phyloP scores from a whole-genome alignment of 73 alveolate genomes.

The Urostyla sp. region DNA sequence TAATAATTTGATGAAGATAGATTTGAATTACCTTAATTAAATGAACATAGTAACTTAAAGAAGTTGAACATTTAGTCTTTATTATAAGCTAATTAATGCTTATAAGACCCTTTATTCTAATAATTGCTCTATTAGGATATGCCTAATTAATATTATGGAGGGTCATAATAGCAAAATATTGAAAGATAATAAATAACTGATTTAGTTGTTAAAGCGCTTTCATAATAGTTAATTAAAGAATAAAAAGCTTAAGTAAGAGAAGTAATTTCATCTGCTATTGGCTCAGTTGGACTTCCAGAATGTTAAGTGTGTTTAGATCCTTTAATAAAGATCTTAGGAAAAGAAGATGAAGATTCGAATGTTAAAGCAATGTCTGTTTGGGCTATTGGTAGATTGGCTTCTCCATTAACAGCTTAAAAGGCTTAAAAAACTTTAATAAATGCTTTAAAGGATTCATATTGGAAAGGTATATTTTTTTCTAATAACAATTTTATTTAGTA shows the following conservation, averaged over 20 bases:
- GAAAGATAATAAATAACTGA: conserved; percentile 20
- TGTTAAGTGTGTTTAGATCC: conserved; percentile 80
- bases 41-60: conserved; percentile 38
- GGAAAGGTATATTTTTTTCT: too few relatives aligned
- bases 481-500: too few relatives aligned
- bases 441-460: conserved; percentile 84
- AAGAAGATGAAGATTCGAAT: conserved; percentile 79
- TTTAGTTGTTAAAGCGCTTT: background rate
- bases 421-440: conserved; percentile 68
- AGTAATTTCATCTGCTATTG: conserved; percentile 87
- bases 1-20: conserved; percentile 75
- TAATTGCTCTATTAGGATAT: background rate
- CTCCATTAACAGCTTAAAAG: conserved; percentile 81
- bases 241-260: conserved; percentile 81
- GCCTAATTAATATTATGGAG: conserved; percentile 2
- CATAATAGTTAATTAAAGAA: conserved; percentile 6
- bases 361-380: conserved; percentile 91
- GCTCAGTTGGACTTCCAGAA: conserved; percentile 93
- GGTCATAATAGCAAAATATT: background rate
- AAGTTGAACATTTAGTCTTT: conserved; percentile 60
- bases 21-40: background rate
- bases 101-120: conserved; percentile 33
- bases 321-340: conserved; percentile 64
- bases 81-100: conserved; percentile 50
- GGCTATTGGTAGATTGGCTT: conserved; percentile 92